Base-by-base conservation (phyloP, 2,329 filamentous ascomycete genomes). In the Alternaria infectoria region DNA sequence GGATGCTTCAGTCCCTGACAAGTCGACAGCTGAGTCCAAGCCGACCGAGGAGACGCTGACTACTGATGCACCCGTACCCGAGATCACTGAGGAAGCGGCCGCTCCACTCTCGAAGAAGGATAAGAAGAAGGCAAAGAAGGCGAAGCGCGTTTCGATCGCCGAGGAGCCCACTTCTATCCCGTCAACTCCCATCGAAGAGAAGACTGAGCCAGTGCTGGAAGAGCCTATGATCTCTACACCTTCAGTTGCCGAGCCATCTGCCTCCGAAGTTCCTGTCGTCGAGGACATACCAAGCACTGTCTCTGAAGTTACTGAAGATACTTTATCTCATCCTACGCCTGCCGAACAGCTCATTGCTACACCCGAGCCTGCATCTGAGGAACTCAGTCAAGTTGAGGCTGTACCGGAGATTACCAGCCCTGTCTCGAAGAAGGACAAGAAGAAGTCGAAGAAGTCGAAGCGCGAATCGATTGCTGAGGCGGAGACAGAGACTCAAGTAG, bases 381-480 rank as follows among this genome's bases (percentile, higher is more conserved):
- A 62, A 9, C 13, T 15, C 5, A n/a, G 15, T 5, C 49, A 45
- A 17, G 17, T 49, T 10, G 44, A 57, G 13, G 32, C 49, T 23
- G 17, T 28, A 8, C 40, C 17, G n/a, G 57, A 56, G 12, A 21
- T 43, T 3, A 32, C 40, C 4, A 19, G 26, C 4, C 26, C 55
- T 1, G 15, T 46, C 21, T 62, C 64, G 1, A 68, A 67, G 50
- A 69, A 71, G 46, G 70, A 71, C 59, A 73, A 75, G 52, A 73
- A 69, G 28, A 63, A 68, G 40, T 54, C 46, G 4, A 70, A 76
- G 64, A 74, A 76, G 26, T 57, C 65, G 8, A 73, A 74, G 57
- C 67, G 67, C 30, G 64, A 61, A 32, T 72, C 69, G 26, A 40
- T 61, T 17, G 61, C 59, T 2, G 69, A 69, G n/a, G 57, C 57